Base-by-base conservation (phyloP, 2,329 filamentous ascomycete genomes). In the Capronia coronata region DNA sequence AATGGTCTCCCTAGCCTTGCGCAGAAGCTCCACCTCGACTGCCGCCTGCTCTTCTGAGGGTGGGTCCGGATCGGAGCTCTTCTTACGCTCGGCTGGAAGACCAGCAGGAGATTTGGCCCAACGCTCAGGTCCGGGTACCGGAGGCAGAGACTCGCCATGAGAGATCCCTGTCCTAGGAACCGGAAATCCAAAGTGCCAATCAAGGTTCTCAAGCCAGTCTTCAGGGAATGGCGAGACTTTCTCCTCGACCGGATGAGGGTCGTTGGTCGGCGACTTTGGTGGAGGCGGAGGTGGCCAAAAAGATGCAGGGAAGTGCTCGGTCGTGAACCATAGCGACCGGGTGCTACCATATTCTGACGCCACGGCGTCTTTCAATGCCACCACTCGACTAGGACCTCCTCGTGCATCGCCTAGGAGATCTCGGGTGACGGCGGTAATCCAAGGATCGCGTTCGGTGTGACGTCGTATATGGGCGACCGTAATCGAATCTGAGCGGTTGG, bases 161-260 rank as follows among this genome's bases (percentile, higher is more conserved):
- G 9, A 71, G 69, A 16, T 73, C 68, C 40, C 49, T 29, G 49
- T 56, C 22, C 75, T 74, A 1, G 90, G 87, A 8, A 96, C 75
- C 11, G 75, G 73, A 67, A 97, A 97, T 46, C 91, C 93, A 64
- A 97, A 87, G 59, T 84, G 78, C 88, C 89, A 97, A 63, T 91
- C 84, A 2, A 95, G 72, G 57, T 93, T 85, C n/a, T 77, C 66
- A 16, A 73, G 51, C 27, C 71, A 64, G 11, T 63, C 59, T 2
- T 67, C 66, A 2, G 84, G 80, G 6, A 83, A 69, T 13, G 57
- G 57, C 2, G 51, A 43, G 9, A 55, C 46, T 55, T 61, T 52
- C 54, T 65, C 43, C 21, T 43, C 48, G 2, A 43, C 48, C n/a
- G 56, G 52, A 34, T 55, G 51, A 27, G 55, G 50, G 21, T 60